Evolutionary conservation across 768 basidiomycete species (phyloP), one percentile per base, ranked within the genome.

Genomic region (Tricholoma hemisulphureum): DNA sequence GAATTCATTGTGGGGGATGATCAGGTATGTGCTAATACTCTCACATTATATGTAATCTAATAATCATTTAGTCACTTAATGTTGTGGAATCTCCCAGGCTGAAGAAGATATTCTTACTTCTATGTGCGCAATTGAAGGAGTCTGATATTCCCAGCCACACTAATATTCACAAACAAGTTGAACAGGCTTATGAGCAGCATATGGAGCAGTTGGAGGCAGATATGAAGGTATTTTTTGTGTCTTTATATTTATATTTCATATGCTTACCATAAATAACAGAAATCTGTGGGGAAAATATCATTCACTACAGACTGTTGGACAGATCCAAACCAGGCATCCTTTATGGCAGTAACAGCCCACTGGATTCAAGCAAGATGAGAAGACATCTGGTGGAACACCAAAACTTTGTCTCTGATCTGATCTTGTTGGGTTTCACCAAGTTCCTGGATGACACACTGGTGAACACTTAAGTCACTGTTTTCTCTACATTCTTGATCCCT

Each of bases 81-180:
- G 59, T 69, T 26, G 60, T 72, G 37, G 67, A 69, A 46, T 66
- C 29, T 23, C 51, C 53, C 4, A 26, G 49, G 9, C 58, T 66
- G 14, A 51, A 51, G 10, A 54, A 39, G 28, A 61, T 73, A 8
- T 64, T 71, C 51, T 53, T 70, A 34, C 51, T 71, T 53, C 49
- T 74, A 1, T 55, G 65, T 6, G 41, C 61, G 2, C 69, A 71
- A 21, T 63, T 73, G 35, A 59, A 65, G 34, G 71, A 73, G 31
- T 59, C 58, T 6, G 71, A 74, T 55, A 74, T 74, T 48, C 72
- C 70, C 3, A 66, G 69, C 58, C 64, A 65, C 4, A 67, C 70
- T 0, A 63, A 35, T 2, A 63, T 72, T 11, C 63, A 63, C 0
- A 61, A 63, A 3, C 61, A 60, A 2, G 61, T 74, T 20, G 55